Percentiles rank a stretch among this genome's conserved stretches.
Evolutionary conservation across 768 basidiomycete genomes (phyloP).

Genomic region (Tulasnella sp.): DNA sequence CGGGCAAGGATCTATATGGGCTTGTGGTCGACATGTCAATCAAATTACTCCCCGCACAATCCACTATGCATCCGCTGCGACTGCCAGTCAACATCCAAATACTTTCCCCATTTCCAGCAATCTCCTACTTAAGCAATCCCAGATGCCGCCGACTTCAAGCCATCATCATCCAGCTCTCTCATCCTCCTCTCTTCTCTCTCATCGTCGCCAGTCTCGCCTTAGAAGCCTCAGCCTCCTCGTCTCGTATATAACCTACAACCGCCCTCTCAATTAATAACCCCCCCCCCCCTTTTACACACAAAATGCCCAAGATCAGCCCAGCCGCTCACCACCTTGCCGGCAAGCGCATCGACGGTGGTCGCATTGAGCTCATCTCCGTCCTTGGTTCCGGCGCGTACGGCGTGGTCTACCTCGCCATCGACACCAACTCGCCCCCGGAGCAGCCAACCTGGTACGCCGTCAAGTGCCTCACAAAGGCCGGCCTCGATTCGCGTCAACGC

Average conservation of each 20-base stretch:
- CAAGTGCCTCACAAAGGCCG: constrained; percentile 66
- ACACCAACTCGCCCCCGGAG: constrained; percentile 34
- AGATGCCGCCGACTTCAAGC: not conserved
- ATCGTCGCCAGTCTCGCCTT: not conserved
- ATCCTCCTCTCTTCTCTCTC: constrained; percentile 1
- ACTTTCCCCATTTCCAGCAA: not conserved
- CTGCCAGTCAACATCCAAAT: not conserved
- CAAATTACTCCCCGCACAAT: not conserved
- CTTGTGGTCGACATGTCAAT: not conserved
- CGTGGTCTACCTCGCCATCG: constrained; percentile 83
- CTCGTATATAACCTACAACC: not conserved
- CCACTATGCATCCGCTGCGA: not conserved
- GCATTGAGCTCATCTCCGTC: constrained; percentile 72
- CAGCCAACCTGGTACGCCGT: constrained; percentile 59
- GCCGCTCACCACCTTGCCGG: constrained; percentile 34
- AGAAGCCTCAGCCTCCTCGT: not conserved
- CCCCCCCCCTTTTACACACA: not conserved
- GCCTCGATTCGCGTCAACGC: constrained; percentile 47
- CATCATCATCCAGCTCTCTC: not conserved
- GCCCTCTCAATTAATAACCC: not conserved
- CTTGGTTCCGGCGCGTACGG: constrained; percentile 93
- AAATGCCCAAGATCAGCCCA: constrained; percentile 10
- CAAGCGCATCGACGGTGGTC: constrained; percentile 68
- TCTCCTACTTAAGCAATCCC: not conserved
- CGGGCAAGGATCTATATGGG: not conserved